Conservation (phyloP, 2,329 filamentous ascomycete species). For the Ophiostoma montium region DNA sequence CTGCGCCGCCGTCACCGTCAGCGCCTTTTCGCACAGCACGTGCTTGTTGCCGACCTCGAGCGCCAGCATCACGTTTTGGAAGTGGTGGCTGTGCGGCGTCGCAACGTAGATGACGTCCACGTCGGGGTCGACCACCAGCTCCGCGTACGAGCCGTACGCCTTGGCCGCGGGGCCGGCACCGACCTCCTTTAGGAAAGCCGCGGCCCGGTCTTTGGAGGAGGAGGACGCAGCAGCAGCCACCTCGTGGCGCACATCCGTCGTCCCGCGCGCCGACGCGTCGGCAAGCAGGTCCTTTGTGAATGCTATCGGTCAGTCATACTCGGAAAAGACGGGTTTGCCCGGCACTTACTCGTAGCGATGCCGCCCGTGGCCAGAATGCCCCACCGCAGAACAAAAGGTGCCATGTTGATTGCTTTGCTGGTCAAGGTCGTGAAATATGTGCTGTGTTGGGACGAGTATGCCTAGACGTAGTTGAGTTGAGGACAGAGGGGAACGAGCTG, state of each 20-base stretch:
- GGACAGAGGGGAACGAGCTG: no score
- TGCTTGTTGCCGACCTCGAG: slow-evolving; percentile 65
- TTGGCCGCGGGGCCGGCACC: slow-evolving; percentile 50
- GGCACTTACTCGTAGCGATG: slow-evolving; percentile 39
- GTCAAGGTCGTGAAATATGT: no score
- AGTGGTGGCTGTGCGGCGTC: slow-evolving; percentile 85
- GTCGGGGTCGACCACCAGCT: slow-evolving; percentile 63
- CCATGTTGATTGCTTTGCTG: slow-evolving; percentile 4
- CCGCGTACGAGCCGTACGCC: slow-evolving; percentile 68
- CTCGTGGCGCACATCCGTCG: slow-evolving; percentile 60
- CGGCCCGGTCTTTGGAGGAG: slow-evolving; percentile 52
- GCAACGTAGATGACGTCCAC: slow-evolving; percentile 82
- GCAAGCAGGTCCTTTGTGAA: slow-evolving; percentile 69
- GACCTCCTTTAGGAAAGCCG: slow-evolving; percentile 57
- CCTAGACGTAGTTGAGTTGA: no score
- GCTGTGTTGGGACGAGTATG: no score
- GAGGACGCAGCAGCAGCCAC: slow-evolving; percentile 73
- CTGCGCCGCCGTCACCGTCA: slow-evolving; percentile 73
- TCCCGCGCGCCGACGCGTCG: slow-evolving; percentile 54
- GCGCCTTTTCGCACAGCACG: slow-evolving; percentile 81
- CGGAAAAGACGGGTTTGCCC: not conserved
- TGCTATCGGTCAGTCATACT: slow-evolving; percentile 20
- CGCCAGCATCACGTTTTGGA: slow-evolving; percentile 77
- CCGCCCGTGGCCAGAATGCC: slow-evolving; percentile 47
- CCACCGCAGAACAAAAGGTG: slow-evolving; percentile 38